A percentile compares a stretch with the other conserved stretches of the same genome.
Conservation (phyloP, 2,329 filamentous ascomycete genomes). For the Penicillium expansum region DNA sequence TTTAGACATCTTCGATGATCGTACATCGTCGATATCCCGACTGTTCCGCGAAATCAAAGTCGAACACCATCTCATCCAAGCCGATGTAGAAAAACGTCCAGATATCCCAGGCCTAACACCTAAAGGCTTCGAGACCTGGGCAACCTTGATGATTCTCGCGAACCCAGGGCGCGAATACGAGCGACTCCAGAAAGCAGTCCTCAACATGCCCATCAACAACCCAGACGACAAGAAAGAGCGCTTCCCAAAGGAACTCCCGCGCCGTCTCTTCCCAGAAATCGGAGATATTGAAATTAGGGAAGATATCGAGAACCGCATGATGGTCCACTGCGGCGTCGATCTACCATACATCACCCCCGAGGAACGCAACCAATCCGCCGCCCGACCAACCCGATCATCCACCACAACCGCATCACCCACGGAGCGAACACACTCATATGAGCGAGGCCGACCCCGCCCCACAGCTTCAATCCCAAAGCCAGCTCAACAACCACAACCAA, state of each 20-base stretch:
- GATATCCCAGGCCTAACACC: conserved; percentile 64
- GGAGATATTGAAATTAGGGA: conserved; percentile 59
- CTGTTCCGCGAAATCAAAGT: conserved; percentile 56
- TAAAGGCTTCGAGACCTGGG: conserved; percentile 68
- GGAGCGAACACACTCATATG: conserved; percentile 21
- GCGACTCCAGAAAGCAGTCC: conserved; percentile 66
- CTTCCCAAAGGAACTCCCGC: conserved; percentile 74
- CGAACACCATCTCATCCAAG: conserved; percentile 65
- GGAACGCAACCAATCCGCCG: conserved; percentile 29
- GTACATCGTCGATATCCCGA: conserved; percentile 54
- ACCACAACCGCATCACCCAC: conserved; percentile 5
- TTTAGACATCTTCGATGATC: conserved; percentile 55
- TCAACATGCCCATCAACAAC: conserved; percentile 68
- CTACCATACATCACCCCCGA: conserved; percentile 42
- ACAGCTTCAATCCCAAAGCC: conserved; percentile 33
- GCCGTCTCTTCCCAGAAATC: conserved; percentile 65
- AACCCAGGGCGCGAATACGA: conserved; percentile 73
- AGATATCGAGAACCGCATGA: conserved; percentile 60
- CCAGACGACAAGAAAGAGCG: conserved; percentile 65
- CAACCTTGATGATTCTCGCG: conserved; percentile 68
- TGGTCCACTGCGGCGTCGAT: conserved; percentile 50
- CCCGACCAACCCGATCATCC: conserved; percentile 26
- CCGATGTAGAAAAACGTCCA: conserved; percentile 52
- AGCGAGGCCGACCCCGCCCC: conserved; percentile 34
- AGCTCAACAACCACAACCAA: neutral